phyloP scores from a whole-genome alignment of 2,329 filamentous ascomycete genomes.

The Monilinia fructigena region DNA sequence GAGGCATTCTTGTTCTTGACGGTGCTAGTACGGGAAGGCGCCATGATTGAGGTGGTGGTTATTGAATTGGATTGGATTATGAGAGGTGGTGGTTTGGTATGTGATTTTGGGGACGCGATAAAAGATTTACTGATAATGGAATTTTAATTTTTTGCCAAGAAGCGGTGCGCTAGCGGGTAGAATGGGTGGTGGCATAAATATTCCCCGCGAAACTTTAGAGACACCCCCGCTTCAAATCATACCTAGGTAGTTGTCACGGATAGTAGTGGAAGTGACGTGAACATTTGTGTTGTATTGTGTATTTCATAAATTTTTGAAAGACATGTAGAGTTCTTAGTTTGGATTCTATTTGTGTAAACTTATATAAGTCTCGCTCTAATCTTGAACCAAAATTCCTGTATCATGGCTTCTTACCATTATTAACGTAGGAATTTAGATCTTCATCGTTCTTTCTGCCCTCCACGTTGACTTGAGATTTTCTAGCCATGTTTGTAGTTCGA shows the following conservation, averaged over 20 bases:
- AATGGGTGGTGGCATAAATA: conserved; percentile 10
- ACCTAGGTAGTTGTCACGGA: too few species aligned
- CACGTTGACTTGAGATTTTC: background rate
- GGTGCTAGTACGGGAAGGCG: conserved; percentile 55
- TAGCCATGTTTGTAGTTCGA: background rate
- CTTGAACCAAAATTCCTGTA: background rate
- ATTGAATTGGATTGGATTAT: background rate
- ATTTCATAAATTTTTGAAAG: background rate
- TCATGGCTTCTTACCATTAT: background rate
- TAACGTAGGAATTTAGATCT: background rate
- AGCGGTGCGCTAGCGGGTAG: conserved; percentile 17
- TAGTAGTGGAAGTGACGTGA: background rate
- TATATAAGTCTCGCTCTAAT: background rate
- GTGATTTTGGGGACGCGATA: conserved; percentile 23
- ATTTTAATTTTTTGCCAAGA: conserved; percentile 22
- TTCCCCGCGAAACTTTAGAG: conserved; percentile 18
- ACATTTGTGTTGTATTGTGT: background rate
- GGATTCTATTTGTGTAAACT: too few species aligned
- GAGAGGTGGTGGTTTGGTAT: conserved; percentile 22
- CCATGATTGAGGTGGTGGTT: conserved; percentile 45
- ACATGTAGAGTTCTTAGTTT: background rate
- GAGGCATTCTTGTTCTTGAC: conserved; percentile 67
- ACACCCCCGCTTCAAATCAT: background rate
- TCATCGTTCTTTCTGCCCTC: background rate
- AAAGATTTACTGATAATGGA: conserved; percentile 8